phyloP scores from a whole-genome alignment of 148 eudicot species.

The Cornus suecica region DNA sequence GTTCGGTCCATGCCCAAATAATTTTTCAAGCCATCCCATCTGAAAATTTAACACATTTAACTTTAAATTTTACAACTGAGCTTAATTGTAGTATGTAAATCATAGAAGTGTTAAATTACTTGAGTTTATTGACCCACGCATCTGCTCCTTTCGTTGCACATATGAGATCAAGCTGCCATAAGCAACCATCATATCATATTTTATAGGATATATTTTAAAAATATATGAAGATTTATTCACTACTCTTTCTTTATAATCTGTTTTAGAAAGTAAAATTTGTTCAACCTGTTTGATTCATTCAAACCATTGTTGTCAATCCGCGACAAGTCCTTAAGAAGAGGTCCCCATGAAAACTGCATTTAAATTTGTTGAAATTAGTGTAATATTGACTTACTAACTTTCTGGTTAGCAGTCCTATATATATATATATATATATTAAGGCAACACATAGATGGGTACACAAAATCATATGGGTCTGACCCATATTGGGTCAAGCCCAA shows the following conservation, averaged over 20 bases:
- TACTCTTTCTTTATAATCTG: background rate
- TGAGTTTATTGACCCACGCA: constrained; percentile 54
- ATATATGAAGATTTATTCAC: too few relatives aligned
- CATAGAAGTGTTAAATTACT: constrained; percentile 27
- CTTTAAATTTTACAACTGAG: background rate
- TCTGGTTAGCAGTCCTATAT: too few relatives aligned
- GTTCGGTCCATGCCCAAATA: constrained; percentile 29
- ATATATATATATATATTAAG: too few relatives aligned
- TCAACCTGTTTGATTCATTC: constrained; percentile 4
- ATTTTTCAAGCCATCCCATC: constrained; percentile 48
- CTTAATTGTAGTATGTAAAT: background rate
- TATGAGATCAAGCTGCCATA: constrained; percentile 44
- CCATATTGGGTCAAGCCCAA: too few relatives aligned
- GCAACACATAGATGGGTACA: too few relatives aligned
- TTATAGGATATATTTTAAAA: too few relatives aligned
- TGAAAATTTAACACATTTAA: background rate
- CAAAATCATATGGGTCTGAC: too few relatives aligned
- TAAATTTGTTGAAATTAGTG: too few relatives aligned
- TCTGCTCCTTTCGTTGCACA: constrained; percentile 54
- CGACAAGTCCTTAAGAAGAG: constrained; percentile 14
- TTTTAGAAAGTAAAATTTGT: too few relatives aligned
- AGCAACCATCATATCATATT: background rate
- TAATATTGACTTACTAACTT: too few relatives aligned
- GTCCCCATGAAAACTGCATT: constrained; percentile 20
- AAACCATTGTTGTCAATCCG: constrained; percentile 7